phyloP scores from a whole-genome alignment of 805 yeast genomes.

The Candida patagonica region DNA sequence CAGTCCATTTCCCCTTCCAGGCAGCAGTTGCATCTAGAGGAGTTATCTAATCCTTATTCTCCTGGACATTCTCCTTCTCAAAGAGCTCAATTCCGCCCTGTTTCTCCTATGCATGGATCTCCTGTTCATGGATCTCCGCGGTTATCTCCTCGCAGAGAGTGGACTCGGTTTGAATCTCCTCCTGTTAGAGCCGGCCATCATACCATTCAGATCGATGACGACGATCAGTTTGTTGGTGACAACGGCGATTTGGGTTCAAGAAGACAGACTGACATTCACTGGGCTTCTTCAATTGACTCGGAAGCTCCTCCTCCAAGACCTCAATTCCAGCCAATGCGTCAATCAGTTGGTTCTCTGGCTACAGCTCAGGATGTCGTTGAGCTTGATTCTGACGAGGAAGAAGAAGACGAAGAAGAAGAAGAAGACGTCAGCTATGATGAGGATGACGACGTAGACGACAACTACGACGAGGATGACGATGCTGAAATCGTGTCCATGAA shows the following conservation, averaged over 20 bases:
- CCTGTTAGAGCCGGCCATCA: slow-evolving; percentile 53
- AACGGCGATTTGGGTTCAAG: neutral
- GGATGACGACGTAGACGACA: slow-evolving; percentile 12
- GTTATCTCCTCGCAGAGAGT: slow-evolving; percentile 19
- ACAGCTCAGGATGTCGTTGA: slow-evolving; percentile 8
- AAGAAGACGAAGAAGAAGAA: slow-evolving; percentile 11
- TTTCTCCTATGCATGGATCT: slow-evolving; percentile 4
- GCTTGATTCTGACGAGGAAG: slow-evolving; percentile 13
- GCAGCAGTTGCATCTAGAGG: slow-evolving; percentile 15
- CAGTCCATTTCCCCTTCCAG: slow-evolving; percentile 15
- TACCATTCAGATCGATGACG: slow-evolving; percentile 18
- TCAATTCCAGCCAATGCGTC: slow-evolving; percentile 4
- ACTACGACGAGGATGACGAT: slow-evolving; percentile 9
- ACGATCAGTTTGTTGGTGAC: slow-evolving; percentile 7
- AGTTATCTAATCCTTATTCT: slow-evolving; percentile 15
- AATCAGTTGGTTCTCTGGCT: neutral
- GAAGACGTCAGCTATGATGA: slow-evolving; percentile 11
- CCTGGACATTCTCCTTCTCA: slow-evolving; percentile 10
- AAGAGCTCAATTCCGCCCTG: slow-evolving; percentile 3
- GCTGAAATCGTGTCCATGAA: slow-evolving; percentile 6
- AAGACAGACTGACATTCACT: neutral
- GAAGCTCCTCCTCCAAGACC: slow-evolving; percentile 14
- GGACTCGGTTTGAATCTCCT: slow-evolving; percentile 34
- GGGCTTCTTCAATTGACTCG: slow-evolving; percentile 9
- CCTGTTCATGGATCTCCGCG: slow-evolving; percentile 16